These are phyloP conservation scores for Cardamine chenopodiifolia DNA, from an alignment of 345 rosid genomes.

Conservation along the genomic window DNA sequence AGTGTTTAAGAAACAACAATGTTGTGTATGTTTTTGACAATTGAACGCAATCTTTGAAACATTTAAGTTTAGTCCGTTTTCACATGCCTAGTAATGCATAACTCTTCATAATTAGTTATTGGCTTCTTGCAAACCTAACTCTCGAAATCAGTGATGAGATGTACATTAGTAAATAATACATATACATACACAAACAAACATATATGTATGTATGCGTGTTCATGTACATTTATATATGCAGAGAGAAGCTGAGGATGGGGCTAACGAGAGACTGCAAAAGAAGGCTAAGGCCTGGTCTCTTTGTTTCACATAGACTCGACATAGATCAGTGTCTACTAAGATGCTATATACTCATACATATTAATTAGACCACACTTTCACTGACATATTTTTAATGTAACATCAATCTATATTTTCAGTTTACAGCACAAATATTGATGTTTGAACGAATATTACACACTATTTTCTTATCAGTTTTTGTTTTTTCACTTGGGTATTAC, in stretches of 20 bases:
- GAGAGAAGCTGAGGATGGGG: conserved; percentile 22
- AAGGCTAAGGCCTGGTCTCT: conserved; percentile 38
- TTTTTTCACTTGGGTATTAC: conserved; percentile 11
- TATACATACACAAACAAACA: not conserved
- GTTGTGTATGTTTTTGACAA: not conserved
- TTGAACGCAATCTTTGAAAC: not conserved
- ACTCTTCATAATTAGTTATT: not conserved
- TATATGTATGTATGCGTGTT: conserved; percentile 5
- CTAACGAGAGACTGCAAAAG: conserved; percentile 34
- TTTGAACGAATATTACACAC: conserved; percentile 20
- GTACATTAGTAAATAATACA: conserved; percentile 12
- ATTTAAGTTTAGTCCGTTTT: not conserved
- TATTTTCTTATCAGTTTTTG: not conserved
- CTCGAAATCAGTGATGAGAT: conserved; percentile 8
- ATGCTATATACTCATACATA: conserved; percentile 36
- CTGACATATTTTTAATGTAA: conserved; percentile 37
- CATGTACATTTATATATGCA: not conserved
- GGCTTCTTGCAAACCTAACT: conserved; percentile 23
- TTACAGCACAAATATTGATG: conserved; percentile 28
- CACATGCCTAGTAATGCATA: conserved; percentile 23
- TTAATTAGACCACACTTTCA: conserved; percentile 36
- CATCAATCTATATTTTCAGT: conserved; percentile 23
- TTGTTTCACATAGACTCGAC: conserved; percentile 45
- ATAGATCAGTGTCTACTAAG: conserved; percentile 43
- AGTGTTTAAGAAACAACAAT: not conserved